Percentiles rank a stretch among this genome's conserved stretches.
Conservation (phyloP, 805 yeast genomes). For the Kluyveromyces siamensis region DNA sequence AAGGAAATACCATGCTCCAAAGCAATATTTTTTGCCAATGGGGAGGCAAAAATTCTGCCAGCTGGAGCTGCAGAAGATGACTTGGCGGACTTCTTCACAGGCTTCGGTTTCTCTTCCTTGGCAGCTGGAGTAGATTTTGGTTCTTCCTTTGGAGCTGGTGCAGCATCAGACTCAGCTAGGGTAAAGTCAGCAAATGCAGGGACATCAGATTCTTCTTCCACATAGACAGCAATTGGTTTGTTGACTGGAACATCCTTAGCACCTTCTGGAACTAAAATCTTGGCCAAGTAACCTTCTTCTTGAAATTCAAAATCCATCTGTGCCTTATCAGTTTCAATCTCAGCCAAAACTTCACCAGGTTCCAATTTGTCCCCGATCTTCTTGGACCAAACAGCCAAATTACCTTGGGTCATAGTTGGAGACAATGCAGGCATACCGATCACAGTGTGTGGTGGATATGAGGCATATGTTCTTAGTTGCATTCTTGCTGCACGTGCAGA, state of each 20-base stretch:
- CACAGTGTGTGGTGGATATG: conserved; percentile 76
- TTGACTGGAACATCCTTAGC: conserved; percentile 88
- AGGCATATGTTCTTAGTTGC: conserved; percentile 28
- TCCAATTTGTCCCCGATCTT: conserved; percentile 75
- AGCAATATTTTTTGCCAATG: conserved; percentile 88
- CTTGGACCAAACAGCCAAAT: conserved; percentile 84
- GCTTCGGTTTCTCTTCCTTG: conserved; percentile 22
- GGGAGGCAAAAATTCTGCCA: conserved; percentile 85
- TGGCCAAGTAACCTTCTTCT: conserved; percentile 90
- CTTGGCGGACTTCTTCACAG: conserved; percentile 23
- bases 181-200: conserved; percentile 83
- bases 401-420: conserved; percentile 99
- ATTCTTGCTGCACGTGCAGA: conserved; percentile 13
- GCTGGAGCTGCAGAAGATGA: conserved; percentile 33
- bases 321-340: conserved; percentile 96
- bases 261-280: conserved; percentile 75
- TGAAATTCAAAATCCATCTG: conserved; percentile 97
- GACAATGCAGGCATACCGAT: conserved; percentile 98
- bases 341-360: conserved; percentile 94
- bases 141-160: conserved; percentile 36
- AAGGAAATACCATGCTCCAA: conserved; percentile 84
- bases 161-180: conserved; percentile 53
- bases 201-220: conserved; percentile 77
- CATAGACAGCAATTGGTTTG: conserved; percentile 93
- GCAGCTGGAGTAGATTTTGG: conserved; percentile 15